These are phyloP conservation scores for Cladosporium velox DNA, from an alignment of 2,329 filamentous ascomycete species.

Conservation along the genomic window DNA sequence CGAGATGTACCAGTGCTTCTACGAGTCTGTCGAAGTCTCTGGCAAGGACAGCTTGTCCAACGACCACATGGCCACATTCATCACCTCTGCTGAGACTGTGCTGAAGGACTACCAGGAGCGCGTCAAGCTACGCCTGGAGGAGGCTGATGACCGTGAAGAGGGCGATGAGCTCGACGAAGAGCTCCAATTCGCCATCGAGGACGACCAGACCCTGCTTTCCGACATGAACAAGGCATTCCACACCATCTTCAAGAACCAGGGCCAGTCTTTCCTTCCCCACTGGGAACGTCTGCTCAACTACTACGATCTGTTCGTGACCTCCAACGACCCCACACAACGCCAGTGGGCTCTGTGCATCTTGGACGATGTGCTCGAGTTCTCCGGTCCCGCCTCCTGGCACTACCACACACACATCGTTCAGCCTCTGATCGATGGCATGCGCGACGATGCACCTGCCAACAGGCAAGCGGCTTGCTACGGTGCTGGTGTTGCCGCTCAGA, in stretches of 20 bases:
- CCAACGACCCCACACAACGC: conserved; percentile 81
- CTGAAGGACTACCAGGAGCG: conserved; percentile 91
- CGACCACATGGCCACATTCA: conserved; percentile 82
- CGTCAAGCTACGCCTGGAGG: conserved; percentile 79
- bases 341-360: conserved; percentile 99
- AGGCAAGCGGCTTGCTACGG: conserved; percentile 95
- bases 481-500: conserved; percentile 91
- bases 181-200: conserved; percentile 85
- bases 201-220: conserved; percentile 92
- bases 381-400: conserved; percentile 80
- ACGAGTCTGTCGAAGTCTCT: conserved; percentile 93
- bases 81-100: conserved; percentile 79
- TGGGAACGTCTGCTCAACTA: conserved; percentile 86
- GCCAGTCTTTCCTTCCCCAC: conserved; percentile 75
- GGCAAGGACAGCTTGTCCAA: conserved; percentile 78
- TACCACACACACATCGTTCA: conserved; percentile 85
- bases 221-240: conserved; percentile 99
- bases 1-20: conserved; percentile 99
- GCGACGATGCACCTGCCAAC: conserved; percentile 83
- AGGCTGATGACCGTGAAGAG: conserved; percentile 78
- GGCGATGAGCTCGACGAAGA: conserved; percentile 77
- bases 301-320: conserved; percentile 82
- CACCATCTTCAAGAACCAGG: conserved; percentile 97
- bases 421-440: conserved; percentile 82
- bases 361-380: conserved; percentile 97